These are phyloP conservation scores for Trichoderma reesei DNA, from an alignment of 495 filamentous ascomycete species.

Conservation along the genomic window DNA sequence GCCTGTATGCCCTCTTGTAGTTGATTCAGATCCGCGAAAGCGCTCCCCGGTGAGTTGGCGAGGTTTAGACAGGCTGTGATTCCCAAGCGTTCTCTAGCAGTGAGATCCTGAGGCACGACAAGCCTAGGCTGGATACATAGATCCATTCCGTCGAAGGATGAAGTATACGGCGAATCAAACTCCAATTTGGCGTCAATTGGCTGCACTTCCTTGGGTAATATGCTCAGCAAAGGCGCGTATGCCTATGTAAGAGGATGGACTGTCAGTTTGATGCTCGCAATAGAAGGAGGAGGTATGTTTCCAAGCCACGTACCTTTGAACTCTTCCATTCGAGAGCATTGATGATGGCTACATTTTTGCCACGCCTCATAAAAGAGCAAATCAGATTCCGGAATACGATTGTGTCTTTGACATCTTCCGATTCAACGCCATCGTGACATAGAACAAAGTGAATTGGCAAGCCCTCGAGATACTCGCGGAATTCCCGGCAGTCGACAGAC, in stretches of 20 bases:
- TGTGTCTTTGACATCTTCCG: not conserved
- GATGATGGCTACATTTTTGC: slow-evolving; percentile 21
- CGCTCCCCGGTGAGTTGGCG: not conserved
- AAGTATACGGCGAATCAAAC: not conserved
- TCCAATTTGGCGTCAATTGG: not conserved
- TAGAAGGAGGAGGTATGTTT: not conserved
- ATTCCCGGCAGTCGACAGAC: slow-evolving; percentile 33
- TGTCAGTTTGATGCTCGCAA: not conserved
- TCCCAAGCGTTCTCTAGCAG: not conserved
- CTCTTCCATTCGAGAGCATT: slow-evolving; percentile 22
- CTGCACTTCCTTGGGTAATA: not conserved
- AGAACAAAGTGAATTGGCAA: slow-evolving; percentile 56
- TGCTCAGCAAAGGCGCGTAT: not conserved
- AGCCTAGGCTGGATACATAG: not conserved
- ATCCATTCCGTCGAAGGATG: not conserved
- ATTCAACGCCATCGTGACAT: slow-evolving; percentile 38
- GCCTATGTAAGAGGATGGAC: not conserved
- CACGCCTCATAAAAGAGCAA: slow-evolving; percentile 12
- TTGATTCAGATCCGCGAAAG: not conserved
- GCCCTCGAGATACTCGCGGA: slow-evolving; percentile 41
- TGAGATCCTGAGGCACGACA: not conserved
- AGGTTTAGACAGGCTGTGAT: not conserved
- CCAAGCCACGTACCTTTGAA: slow-evolving; percentile 18
- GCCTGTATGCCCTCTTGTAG: slow-evolving; percentile 8
- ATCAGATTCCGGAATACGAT: slow-evolving; percentile 14